A percentile compares a stretch with the other conserved stretches of the same genome.
Evolutionary conservation across 345 rosid genomes (phyloP).

Genomic region (Eucalyptus erythrocorys): DNA sequence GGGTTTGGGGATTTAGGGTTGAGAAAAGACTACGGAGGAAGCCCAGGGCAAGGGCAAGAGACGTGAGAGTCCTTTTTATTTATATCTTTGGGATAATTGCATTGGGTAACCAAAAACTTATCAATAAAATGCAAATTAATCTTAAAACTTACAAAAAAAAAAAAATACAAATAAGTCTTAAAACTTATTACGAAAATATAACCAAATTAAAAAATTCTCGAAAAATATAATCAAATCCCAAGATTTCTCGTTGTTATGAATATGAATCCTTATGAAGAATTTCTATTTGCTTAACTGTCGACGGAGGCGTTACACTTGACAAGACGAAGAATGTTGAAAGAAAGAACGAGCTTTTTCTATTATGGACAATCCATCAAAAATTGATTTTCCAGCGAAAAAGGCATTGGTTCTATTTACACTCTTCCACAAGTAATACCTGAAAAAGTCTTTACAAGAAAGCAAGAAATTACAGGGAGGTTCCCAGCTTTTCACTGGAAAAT

Average conservation of each 20-base stretch:
- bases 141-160: too few species aligned
- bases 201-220: too few species aligned
- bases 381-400: not conserved
- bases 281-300: not conserved
- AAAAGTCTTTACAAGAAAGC: not conserved
- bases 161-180: too few species aligned
- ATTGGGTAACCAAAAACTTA: too few species aligned
- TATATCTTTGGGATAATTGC: too few species aligned
- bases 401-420: not conserved
- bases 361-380: not conserved
- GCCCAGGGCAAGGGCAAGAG: too few species aligned
- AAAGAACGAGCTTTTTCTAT: not conserved
- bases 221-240: too few species aligned
- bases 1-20: too few species aligned
- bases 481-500: not conserved
- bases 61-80: too few species aligned
- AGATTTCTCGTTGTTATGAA: not conserved
- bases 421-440: not conserved
- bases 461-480: not conserved
- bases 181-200: too few species aligned
- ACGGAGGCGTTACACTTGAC: not conserved
- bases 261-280: not conserved
- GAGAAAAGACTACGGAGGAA: too few species aligned
- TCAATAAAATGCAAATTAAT: too few species aligned
- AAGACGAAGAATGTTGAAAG: not conserved